Evolutionary conservation across 148 eudicot species (phyloP), one percentile per base, ranked within the genome.

Genomic region (Nyssa sinensis): DNA sequence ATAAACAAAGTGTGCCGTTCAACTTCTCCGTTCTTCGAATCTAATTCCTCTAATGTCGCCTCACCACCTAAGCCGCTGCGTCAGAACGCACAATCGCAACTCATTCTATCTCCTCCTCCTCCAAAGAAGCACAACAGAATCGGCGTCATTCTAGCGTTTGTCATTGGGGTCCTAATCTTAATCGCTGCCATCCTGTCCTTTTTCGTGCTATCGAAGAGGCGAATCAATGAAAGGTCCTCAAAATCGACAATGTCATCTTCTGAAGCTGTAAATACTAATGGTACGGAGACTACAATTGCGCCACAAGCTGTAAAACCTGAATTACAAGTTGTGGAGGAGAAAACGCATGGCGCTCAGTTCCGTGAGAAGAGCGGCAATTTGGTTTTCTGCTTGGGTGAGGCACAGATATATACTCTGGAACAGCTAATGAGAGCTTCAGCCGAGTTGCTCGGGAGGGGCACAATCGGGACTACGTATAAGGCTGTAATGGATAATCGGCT

Each of bases 401-500:
- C 65, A 32, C 79, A 67, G 72, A 59, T 75, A 69, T 93, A 87
- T 74, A 81, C 81, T 9, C 24, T 91, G 57, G 98, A 93, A 75
- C 87, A 82, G 82, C 71, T 93, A 69, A 93, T 93, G 98, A 88
- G 90, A 68, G 96, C 89, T 9, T 91, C 98, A 8, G 98, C 98
- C 28, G 98, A 93, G 87, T 74, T 93, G 82, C 69, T 93, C 4
- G 98, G 98, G 34, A 84, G 98, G 44, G 98, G 98, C 2, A 87
- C 86, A 7, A 70, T 93, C 25, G 98, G 96, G 70, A 86, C 92
- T 4, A 93, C 98, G 5, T 93, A 93, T 59, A 93, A 93, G 73
- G 96, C 98, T 0, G 90, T 84, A 74, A 75, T 93, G 80, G 94
- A 78, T 44, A 84, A 82, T 64, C 84, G 83, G 78, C 64, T 93